Conservation (phyloP, 345 rosid species). For the Capsella bursapastoris region DNA sequence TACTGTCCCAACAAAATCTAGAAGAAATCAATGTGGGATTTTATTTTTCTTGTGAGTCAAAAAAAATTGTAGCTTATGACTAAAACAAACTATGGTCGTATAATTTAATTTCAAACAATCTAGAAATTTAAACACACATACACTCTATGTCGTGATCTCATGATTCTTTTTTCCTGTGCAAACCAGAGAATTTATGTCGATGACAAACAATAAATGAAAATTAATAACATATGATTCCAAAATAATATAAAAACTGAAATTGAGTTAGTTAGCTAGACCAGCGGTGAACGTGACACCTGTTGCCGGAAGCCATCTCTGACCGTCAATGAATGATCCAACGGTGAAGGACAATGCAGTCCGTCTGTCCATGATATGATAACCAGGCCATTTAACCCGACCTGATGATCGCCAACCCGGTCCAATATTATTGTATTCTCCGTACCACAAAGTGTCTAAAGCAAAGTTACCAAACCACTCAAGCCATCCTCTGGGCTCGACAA, state of each 20-base stretch:
- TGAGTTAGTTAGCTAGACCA: slow-evolving; percentile 54
- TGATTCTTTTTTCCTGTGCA: neutral
- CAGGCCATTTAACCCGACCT: slow-evolving; percentile 76
- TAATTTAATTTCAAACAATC: too few species aligned
- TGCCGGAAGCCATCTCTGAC: slow-evolving; percentile 67
- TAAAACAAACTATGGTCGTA: neutral
- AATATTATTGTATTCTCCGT: slow-evolving; percentile 73
- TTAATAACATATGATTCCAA: neutral
- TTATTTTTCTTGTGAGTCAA: too few species aligned
- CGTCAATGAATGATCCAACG: slow-evolving; percentile 65
- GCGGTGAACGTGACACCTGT: slow-evolving; percentile 63
- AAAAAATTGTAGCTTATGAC: neutral
- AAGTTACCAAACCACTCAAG: slow-evolving; percentile 78
- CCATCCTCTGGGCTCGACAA: slow-evolving; percentile 88
- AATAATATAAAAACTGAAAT: neutral
- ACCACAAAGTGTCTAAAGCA: slow-evolving; percentile 73
- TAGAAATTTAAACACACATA: neutral
- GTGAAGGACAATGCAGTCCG: slow-evolving; percentile 64
- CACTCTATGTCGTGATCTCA: neutral
- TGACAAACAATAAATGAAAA: neutral
- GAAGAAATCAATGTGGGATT: neutral
- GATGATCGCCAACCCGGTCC: slow-evolving; percentile 64
- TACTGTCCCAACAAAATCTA: slow-evolving; percentile 2
- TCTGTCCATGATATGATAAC: slow-evolving; percentile 68
- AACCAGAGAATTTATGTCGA: slow-evolving; percentile 4